phyloP scores from a whole-genome alignment of 2,329 filamentous ascomycete genomes.

The Fusarium sp. region DNA sequence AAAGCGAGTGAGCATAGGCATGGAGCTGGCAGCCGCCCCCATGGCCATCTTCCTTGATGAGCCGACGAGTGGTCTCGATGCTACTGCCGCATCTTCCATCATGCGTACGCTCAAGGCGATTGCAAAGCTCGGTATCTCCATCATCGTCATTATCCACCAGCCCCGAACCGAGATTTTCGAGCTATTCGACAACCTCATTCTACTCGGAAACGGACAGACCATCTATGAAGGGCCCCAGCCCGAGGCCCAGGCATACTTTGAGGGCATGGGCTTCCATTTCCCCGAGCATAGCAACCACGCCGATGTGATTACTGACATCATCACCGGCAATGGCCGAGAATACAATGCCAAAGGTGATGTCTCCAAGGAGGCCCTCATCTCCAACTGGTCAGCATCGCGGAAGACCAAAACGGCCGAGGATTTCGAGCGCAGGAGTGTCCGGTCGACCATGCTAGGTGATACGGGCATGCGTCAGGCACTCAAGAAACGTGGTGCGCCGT shows the following conservation, averaged over 20 bases:
- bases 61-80: slow-evolving; percentile 66
- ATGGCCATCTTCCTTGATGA: slow-evolving; percentile 68
- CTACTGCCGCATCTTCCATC: slow-evolving; percentile 66
- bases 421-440: slow-evolving; percentile 33
- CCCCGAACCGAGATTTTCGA: slow-evolving; percentile 70
- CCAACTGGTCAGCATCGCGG: slow-evolving; percentile 57
- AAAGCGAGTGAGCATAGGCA: slow-evolving; percentile 70
- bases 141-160: slow-evolving; percentile 71
- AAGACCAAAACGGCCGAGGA: slow-evolving; percentile 26
- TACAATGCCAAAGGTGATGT: slow-evolving; percentile 63
- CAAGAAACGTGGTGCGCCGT: slow-evolving; percentile 62
- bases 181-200: slow-evolving; percentile 66
- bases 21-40: slow-evolving; percentile 68
- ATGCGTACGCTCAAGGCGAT: slow-evolving; percentile 67
- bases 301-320: slow-evolving; percentile 71
- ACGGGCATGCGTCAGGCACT: slow-evolving; percentile 58
- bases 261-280: slow-evolving; percentile 64
- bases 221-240: slow-evolving; percentile 65
- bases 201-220: slow-evolving; percentile 66
- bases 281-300: slow-evolving; percentile 64
- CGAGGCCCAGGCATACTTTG: slow-evolving; percentile 62
- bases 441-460: slow-evolving; percentile 43
- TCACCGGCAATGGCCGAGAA: slow-evolving; percentile 66
- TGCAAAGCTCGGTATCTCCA: slow-evolving; percentile 66
- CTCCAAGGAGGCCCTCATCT: slow-evolving; percentile 62